These are phyloP conservation scores for Volvox reticuliferus DNA, from an alignment of 139 green algal species.

Conservation along the genomic window DNA sequence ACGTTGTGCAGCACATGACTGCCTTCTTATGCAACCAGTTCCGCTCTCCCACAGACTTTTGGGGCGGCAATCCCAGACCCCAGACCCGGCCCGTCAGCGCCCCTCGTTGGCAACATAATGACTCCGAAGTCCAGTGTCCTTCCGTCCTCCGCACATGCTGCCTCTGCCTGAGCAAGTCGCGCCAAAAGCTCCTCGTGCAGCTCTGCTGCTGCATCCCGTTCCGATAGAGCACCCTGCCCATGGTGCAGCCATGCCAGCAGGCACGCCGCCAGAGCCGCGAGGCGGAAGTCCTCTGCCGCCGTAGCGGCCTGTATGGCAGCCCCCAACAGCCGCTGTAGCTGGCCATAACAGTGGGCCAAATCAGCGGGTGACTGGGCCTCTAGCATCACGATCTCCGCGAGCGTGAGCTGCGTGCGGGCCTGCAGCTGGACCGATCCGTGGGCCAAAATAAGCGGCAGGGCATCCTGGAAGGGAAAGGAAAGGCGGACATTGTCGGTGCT, in stretches of 20 bases:
- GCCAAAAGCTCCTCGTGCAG: not conserved
- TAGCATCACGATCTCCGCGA: slow-evolving; percentile 65
- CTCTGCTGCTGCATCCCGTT: slow-evolving; percentile 35
- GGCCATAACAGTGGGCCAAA: slow-evolving; percentile 22
- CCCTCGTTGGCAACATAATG: too few relatives aligned
- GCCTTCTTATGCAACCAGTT: too few relatives aligned
- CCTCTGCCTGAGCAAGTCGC: slow-evolving; percentile 18
- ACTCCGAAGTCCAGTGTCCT: not conserved
- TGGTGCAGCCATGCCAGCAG: slow-evolving; percentile 44
- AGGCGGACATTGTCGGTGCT: not conserved
- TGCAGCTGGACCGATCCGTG: slow-evolving; percentile 54
- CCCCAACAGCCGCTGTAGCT: slow-evolving; percentile 1
- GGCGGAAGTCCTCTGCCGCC: slow-evolving; percentile 11
- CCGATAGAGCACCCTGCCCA: not conserved
- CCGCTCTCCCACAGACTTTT: too few relatives aligned
- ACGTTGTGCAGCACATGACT: too few relatives aligned
- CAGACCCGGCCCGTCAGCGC: too few relatives aligned
- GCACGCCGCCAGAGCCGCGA: not conserved
- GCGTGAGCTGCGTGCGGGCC: slow-evolving; percentile 51
- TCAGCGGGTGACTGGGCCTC: not conserved
- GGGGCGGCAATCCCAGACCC: too few relatives aligned
- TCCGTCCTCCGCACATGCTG: not conserved
- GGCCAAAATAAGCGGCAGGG: slow-evolving; percentile 63
- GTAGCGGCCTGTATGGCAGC: not conserved
- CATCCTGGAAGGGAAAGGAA: slow-evolving; percentile 25